Evolutionary conservation across 1,284 basidiomycete species (phyloP).

Genomic region (Taiwanofungus camphoratus): DNA sequence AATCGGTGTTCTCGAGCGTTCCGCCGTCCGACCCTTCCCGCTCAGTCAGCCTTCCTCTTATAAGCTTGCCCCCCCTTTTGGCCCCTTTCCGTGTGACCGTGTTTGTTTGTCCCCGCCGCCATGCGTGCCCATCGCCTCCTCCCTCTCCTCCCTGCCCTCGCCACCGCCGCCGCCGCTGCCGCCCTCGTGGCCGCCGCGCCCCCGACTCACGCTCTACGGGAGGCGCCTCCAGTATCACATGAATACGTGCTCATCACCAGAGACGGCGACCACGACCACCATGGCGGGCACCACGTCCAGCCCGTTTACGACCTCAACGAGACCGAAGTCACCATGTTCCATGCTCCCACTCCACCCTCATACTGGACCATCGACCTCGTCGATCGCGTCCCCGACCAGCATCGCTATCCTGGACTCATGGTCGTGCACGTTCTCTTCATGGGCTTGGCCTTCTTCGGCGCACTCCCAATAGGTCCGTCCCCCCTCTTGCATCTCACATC

Average conservation of each 20-base stretch:
- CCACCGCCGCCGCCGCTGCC: constrained; percentile 20
- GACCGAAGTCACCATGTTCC: constrained; percentile 56
- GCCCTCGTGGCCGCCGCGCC: constrained; percentile 16
- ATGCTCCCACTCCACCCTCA: constrained; percentile 66
- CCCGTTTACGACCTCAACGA: constrained; percentile 68
- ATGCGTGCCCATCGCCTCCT: constrained; percentile 28
- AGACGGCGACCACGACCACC: constrained; percentile 25
- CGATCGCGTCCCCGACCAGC: constrained; percentile 36
- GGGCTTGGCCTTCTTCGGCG: constrained; percentile 69
- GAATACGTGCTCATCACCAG: constrained; percentile 17
- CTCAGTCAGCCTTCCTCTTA: background rate
- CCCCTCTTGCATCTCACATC: constrained; percentile 1
- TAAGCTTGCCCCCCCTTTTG: constrained; percentile 10
- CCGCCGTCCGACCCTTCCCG: constrained; percentile 16
- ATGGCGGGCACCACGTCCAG: constrained; percentile 39
- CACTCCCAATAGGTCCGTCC: constrained; percentile 63
- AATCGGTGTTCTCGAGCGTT: constrained; percentile 16
- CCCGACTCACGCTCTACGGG: background rate
- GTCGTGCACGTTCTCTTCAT: constrained; percentile 61
- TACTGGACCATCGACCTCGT: constrained; percentile 76
- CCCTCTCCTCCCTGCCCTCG: constrained; percentile 28
- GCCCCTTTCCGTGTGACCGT: constrained; percentile 16
- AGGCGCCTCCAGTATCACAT: background rate
- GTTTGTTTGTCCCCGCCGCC: constrained; percentile 24
- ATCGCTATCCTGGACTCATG: constrained; percentile 60